phyloP scores from a whole-genome alignment of 2,329 filamentous ascomycete species.

The Falciphora oryzae region DNA sequence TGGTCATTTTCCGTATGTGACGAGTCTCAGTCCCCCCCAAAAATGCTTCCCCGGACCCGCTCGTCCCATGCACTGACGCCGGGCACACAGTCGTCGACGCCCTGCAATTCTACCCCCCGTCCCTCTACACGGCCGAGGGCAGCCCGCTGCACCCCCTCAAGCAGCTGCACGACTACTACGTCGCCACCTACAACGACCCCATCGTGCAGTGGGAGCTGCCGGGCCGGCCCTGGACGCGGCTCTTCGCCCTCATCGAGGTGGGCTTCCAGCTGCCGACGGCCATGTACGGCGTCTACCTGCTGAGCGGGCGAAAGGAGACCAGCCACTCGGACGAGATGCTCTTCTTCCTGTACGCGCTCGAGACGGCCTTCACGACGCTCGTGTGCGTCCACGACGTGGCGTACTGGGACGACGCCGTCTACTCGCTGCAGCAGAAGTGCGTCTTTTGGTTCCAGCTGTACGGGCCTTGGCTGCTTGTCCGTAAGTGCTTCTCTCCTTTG shows the following conservation, averaged over 20 bases:
- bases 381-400: conserved; percentile 45
- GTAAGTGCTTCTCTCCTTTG: conserved; percentile 30
- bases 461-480: conserved; percentile 44
- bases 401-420: conserved; percentile 41
- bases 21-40: not conserved
- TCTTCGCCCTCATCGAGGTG: conserved; percentile 45
- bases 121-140: conserved; percentile 34
- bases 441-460: conserved; percentile 44
- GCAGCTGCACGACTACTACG: conserved; percentile 40
- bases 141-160: conserved; percentile 43
- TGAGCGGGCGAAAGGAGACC: conserved; percentile 26
- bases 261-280: conserved; percentile 45
- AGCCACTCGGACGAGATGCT: conserved; percentile 41
- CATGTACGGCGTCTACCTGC: conserved; percentile 38
- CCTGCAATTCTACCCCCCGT: conserved; percentile 44
- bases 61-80: too few species aligned
- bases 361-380: conserved; percentile 45
- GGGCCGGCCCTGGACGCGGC: conserved; percentile 41
- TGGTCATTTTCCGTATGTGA: conserved; percentile 18
- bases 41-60: not conserved
- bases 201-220: conserved; percentile 35
- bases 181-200: conserved; percentile 44
- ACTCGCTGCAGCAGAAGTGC: conserved; percentile 38
- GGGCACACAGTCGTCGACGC: conserved; percentile 44
- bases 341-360: conserved; percentile 43